Evolutionary conservation across 768 basidiomycete genomes (phyloP), one percentile per base, ranked within the genome.

Genomic region (Mycena epipterygia): DNA sequence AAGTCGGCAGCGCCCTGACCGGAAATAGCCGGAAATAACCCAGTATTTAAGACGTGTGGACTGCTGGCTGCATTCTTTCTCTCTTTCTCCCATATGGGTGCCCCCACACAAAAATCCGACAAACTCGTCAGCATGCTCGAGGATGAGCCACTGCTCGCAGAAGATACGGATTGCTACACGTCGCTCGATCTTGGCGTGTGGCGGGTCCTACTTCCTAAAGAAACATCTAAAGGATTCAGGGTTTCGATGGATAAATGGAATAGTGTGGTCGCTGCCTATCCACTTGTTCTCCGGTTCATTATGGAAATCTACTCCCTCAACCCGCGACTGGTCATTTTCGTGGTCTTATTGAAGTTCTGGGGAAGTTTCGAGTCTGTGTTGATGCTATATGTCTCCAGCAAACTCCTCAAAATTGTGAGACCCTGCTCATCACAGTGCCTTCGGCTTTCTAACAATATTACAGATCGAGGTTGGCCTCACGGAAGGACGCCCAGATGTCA

Each of bases 101-200:
- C n/a, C n/a, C n/a, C n/a, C n/a, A n/a, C n/a, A n/a, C n/a, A n/a
- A n/a, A n/a, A n/a, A n/a, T n/a, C n/a, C n/a, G n/a, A n/a, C n/a
- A n/a, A n/a, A n/a, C n/a, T n/a, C n/a, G n/a, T n/a, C n/a, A n/a
- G n/a, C n/a, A n/a, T n/a, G n/a, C n/a, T n/a, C n/a, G n/a, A n/a
- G n/a, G n/a, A n/a, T n/a, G n/a, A n/a, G n/a, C n/a, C n/a, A n/a
- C n/a, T n/a, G n/a, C n/a, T n/a, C n/a, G n/a, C n/a, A n/a, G n/a
- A n/a, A n/a, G 69, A 65, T 11, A 21, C 53, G 27, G 46, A 70
- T 19, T 11, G 48, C 9, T 71, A 61, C 59, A 71, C 70, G 0
- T 46, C 52, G n/a, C 48, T 69, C 1, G 33, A 69, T 2, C 68
- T 73, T 5, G 72, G 72, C 3, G 72, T 73, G 0, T 73, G 72